Percentiles rank a stretch among this genome's conserved stretches.
phyloP scores from a whole-genome alignment of 1,284 basidiomycete species.

The Trametes sp. region DNA sequence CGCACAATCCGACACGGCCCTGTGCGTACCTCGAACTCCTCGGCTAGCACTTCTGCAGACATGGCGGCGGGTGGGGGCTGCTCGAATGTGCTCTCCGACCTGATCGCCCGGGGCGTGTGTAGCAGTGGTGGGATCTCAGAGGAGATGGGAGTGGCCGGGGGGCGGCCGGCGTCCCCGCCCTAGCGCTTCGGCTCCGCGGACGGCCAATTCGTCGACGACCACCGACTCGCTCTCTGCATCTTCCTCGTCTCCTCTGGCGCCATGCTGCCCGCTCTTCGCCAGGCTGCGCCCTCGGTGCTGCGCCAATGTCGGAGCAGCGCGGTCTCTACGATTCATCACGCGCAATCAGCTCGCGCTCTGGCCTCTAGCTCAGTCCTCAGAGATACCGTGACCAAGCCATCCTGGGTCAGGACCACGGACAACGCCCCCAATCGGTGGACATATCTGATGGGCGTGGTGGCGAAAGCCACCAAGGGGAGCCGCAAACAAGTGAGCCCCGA shows the following conservation, averaged over 20 bases:
- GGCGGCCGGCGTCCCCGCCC: neutral
- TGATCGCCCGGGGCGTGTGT: conserved; percentile 1
- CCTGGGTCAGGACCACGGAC: neutral
- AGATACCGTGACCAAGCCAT: neutral
- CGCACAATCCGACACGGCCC: neutral
- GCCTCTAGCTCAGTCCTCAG: conserved; percentile 9
- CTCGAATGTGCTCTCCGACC: conserved; percentile 10
- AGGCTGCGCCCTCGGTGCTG: neutral
- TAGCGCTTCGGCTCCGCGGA: neutral
- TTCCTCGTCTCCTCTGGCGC: neutral
- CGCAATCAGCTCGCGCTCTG: conserved; percentile 1
- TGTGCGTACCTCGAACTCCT: conserved; percentile 85
- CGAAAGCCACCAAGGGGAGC: neutral
- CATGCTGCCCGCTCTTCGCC: conserved; percentile 21
- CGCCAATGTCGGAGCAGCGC: conserved; percentile 14
- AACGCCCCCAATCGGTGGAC: neutral
- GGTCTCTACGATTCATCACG: neutral
- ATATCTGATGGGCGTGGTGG: neutral
- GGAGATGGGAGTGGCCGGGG: conserved; percentile 21
- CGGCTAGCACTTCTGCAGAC: conserved; percentile 69
- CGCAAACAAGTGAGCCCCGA: conserved; percentile 19
- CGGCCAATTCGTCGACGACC: neutral
- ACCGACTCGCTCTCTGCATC: neutral
- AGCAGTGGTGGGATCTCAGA: conserved; percentile 11
- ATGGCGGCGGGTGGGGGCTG: conserved; percentile 44